These are phyloP conservation scores for Solanum pimpinellifolium DNA, from an alignment of 257 asterid species.

Conservation along the genomic window DNA sequence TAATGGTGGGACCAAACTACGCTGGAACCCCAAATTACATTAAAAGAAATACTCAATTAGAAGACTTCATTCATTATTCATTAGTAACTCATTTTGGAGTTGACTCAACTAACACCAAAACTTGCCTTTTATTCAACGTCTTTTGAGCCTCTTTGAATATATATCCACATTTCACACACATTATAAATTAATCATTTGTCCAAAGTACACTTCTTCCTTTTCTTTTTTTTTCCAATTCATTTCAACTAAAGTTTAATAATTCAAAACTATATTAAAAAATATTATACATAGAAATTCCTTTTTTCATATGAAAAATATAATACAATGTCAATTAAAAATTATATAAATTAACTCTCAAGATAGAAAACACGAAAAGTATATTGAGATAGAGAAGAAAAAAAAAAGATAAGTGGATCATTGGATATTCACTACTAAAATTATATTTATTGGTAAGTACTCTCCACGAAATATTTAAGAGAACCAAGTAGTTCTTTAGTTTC, in stretches of 20 bases:
- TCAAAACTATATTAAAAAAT: neutral
- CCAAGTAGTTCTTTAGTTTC: neutral
- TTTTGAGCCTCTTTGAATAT: neutral
- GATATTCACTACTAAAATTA: neutral
- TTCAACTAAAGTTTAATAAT: neutral
- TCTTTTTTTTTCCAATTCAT: no score
- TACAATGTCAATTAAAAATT: neutral
- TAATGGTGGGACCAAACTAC: slow-evolving; percentile 3
- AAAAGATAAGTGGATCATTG: neutral
- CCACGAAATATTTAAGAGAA: neutral
- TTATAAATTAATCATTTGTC: neutral
- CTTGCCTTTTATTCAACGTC: neutral
- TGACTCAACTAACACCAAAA: slow-evolving; percentile 1
- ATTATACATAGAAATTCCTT: neutral
- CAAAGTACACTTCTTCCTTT: neutral
- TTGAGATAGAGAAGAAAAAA: neutral
- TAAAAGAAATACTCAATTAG: neutral
- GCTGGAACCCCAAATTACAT: neutral
- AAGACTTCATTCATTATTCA: neutral
- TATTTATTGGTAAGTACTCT: neutral
- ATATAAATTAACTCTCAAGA: neutral
- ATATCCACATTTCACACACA: neutral
- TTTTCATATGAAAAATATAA: neutral
- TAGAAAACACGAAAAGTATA: neutral
- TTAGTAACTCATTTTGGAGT: neutral